Evolutionary conservation across 306 rosid species (phyloP).

Genomic region (Medicago ruthenica): DNA sequence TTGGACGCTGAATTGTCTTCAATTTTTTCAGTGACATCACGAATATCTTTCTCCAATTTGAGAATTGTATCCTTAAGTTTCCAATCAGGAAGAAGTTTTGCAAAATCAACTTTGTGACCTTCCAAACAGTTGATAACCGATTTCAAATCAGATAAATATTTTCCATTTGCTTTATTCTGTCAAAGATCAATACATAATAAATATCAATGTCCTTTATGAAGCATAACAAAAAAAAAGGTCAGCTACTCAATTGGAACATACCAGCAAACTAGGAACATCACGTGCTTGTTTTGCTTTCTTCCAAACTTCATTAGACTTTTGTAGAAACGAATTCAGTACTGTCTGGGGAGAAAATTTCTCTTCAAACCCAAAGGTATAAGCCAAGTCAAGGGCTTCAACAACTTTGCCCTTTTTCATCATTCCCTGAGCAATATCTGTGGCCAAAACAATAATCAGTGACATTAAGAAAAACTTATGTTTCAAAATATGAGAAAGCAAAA

Average conservation of each 20-base stretch:
- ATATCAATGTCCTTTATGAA: slow-evolving; percentile 39
- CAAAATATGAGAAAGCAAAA: slow-evolving; percentile 33
- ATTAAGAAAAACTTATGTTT: slow-evolving; percentile 6
- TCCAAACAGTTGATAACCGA: slow-evolving; percentile 59
- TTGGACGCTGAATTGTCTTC: slow-evolving; percentile 42
- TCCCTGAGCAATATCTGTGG: slow-evolving; percentile 55
- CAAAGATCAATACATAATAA: slow-evolving; percentile 37
- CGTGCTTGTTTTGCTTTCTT: slow-evolving; percentile 48
- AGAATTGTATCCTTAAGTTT: slow-evolving; percentile 54
- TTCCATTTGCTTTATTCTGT: slow-evolving; percentile 61
- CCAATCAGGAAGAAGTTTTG: slow-evolving; percentile 59
- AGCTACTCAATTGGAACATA: slow-evolving; percentile 43
- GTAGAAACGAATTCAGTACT: slow-evolving; percentile 54
- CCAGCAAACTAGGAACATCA: slow-evolving; percentile 48
- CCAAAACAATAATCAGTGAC: slow-evolving; percentile 27
- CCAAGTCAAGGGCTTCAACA: slow-evolving; percentile 63
- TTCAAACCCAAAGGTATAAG: slow-evolving; percentile 64
- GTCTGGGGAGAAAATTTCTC: slow-evolving; percentile 53
- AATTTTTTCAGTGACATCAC: slow-evolving; percentile 41
- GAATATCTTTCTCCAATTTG: slow-evolving; percentile 55
- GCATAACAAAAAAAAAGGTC: slow-evolving; percentile 30
- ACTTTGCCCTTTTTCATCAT: slow-evolving; percentile 49
- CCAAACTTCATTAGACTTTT: slow-evolving; percentile 60
- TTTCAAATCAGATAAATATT: slow-evolving; percentile 63
- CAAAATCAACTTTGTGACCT: slow-evolving; percentile 54